Base-by-base conservation (phyloP, 2,329 filamentous ascomycete species). In the Fusarium foetens region DNA sequence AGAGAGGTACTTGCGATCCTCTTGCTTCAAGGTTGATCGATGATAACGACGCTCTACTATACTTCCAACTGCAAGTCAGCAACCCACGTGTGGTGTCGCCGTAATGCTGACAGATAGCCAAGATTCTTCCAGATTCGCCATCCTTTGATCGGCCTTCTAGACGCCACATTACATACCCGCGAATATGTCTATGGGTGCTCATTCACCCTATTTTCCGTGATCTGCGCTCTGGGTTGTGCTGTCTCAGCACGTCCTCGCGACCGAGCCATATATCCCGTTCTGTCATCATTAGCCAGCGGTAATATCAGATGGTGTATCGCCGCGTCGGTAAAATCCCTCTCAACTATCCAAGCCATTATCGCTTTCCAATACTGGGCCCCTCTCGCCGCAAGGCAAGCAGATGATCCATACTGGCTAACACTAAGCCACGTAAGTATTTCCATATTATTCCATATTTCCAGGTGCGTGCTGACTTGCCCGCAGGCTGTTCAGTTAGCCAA, bases 91-190 rank as follows among this genome's bases (percentile, higher is more conserved):
- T 8, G 4, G 4, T 10, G 1, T 3, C 2, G 4, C 0, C 6
- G 6, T 16, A 19, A 6, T 21, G 14, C 39, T 67, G 8, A 67
- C 2, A 5, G 3, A 7, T 21, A 12, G 10, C 14, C 1, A 1
- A 67, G 64, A 14, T 67, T 67, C 31, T 67, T 67, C n/a, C 55
- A 66, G 19, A 51, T 66, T 9, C 53, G 64, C 1, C 66, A 67
- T 8, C 64, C 63, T 7, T 2, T 67, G 7, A 59, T 67, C 7
- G 64, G 64, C 9, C 54, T 67, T 16, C 31, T 67, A 0, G 63
- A 67, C 31, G 17, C 64, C 3, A 62, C 63, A 13, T 10, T 67
- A 8, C 64, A 67, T 16, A 67, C 64, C 1, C 35, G 38, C 0
- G 63, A 67, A n/a, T 67, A 67, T 21, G 63, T 67, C 17, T 67